Percentiles rank a stretch among this genome's conserved stretches.
These are phyloP conservation scores for Oidium heveae DNA, from an alignment of 2,329 filamentous ascomycete species.

Conservation along the genomic window DNA sequence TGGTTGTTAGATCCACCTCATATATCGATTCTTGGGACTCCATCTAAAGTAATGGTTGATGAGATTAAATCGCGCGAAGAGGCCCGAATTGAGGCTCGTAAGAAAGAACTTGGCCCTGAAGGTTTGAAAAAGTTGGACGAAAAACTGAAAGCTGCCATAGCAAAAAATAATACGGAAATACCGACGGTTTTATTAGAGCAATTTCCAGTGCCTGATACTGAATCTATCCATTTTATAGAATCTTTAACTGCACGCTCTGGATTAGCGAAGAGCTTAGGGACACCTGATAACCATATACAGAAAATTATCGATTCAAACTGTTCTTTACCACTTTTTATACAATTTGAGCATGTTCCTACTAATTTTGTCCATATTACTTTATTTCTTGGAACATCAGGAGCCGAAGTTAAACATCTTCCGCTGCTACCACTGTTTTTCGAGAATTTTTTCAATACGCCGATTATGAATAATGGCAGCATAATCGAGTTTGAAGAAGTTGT, in stretches of 20 bases:
- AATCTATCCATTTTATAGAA: conserved; percentile 86
- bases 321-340: conserved; percentile 61
- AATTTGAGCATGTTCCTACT: conserved; percentile 83
- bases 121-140: conserved; percentile 52
- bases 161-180: conserved; percentile 70
- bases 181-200: conserved; percentile 56
- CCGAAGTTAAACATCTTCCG: conserved; percentile 66
- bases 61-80: conserved; percentile 66
- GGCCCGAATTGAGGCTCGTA: conserved; percentile 52
- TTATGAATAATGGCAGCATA: conserved; percentile 47
- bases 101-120: conserved; percentile 53
- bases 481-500: conserved; percentile 84
- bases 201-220: conserved; percentile 61
- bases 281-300: conserved; percentile 44
- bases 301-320: conserved; percentile 45
- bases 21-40: conserved; percentile 68
- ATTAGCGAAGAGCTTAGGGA: conserved; percentile 44
- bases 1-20: conserved; percentile 74
- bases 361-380: conserved; percentile 76
- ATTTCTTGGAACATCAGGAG: conserved; percentile 49
- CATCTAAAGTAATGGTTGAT: conserved; percentile 53
- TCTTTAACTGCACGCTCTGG: conserved; percentile 68
- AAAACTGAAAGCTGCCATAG: conserved; percentile 60
- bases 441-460: conserved; percentile 85
- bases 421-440: conserved; percentile 64